Percentiles rank a stretch among this genome's conserved stretches.
These are phyloP conservation scores for Hydrangea macrophylla DNA, from an alignment of 148 eudicot species.

Conservation along the genomic window DNA sequence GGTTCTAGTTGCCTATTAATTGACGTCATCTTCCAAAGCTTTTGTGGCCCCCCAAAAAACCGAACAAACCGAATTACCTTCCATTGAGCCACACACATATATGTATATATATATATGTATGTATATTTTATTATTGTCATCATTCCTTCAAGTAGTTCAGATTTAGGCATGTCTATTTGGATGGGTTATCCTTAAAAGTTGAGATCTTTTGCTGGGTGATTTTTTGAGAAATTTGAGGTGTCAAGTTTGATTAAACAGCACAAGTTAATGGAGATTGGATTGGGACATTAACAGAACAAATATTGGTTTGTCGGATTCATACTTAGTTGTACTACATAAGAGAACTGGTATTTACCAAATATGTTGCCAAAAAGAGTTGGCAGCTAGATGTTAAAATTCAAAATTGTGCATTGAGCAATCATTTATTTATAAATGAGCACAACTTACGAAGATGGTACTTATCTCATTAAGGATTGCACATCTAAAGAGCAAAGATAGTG, in stretches of 20 bases:
- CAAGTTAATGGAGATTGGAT: background rate
- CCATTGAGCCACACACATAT: too few relatives aligned
- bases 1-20: background rate
- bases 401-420: background rate
- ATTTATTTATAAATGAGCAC: background rate
- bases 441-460: background rate
- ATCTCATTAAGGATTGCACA: background rate
- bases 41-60: background rate
- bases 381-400: background rate
- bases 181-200: background rate
- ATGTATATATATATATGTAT: too few relatives aligned
- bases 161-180: background rate
- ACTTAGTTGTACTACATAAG: background rate
- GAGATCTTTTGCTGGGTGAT: background rate
- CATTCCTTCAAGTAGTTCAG: background rate
- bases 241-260: background rate
- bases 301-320: background rate
- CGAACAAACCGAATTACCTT: background rate
- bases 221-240: background rate
- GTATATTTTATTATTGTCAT: too few relatives aligned
- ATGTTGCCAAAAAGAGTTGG: background rate
- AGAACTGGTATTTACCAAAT: background rate
- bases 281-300: background rate
- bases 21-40: background rate
- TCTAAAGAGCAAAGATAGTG: background rate